A percentile compares a stretch with the other conserved stretches of the same genome.
These are phyloP conservation scores for Clathrospora elynae DNA, from an alignment of 2,329 filamentous ascomycete genomes.

Conservation along the genomic window DNA sequence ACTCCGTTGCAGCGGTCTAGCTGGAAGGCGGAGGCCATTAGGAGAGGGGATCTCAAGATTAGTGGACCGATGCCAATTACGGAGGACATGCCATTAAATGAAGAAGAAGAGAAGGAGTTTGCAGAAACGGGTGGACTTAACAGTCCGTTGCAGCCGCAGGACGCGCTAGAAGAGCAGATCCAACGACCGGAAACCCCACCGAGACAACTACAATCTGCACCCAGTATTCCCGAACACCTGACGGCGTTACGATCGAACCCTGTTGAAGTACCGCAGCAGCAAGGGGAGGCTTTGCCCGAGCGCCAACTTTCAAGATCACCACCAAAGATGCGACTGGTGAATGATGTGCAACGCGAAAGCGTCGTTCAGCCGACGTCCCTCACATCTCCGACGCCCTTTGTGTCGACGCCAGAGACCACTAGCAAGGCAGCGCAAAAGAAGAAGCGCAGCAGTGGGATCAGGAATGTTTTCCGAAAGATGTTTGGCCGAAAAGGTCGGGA, in stretches of 20 bases:
- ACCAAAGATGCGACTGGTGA: conserved; percentile 31
- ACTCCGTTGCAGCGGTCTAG: conserved; percentile 40
- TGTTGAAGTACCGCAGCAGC: conserved; percentile 8
- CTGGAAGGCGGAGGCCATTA: conserved; percentile 49
- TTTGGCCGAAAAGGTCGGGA: conserved; percentile 44
- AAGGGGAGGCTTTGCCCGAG: conserved; percentile 12
- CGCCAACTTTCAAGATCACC: conserved; percentile 22
- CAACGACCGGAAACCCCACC: conserved; percentile 20
- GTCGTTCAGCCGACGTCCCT: conserved; percentile 29
- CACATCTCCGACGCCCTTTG: conserved; percentile 37
- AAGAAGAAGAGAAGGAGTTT: conserved; percentile 42
- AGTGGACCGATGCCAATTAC: conserved; percentile 48
- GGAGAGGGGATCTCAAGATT: conserved; percentile 47
- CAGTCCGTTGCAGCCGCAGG: conserved; percentile 19
- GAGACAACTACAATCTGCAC: conserved; percentile 20
- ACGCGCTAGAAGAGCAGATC: conserved; percentile 18
- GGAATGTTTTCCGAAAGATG: conserved; percentile 47
- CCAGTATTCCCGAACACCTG: conserved; percentile 15
- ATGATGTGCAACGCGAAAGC: conserved; percentile 33
- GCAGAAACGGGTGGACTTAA: conserved; percentile 32
- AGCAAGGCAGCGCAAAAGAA: conserved; percentile 35
- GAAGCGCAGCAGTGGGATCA: conserved; percentile 45
- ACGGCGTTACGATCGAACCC: conserved; percentile 21
- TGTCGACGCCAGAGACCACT: conserved; percentile 38
- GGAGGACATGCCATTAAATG: conserved; percentile 42